Evolutionary conservation across 441 rosid species (phyloP).

Genomic region (Pelargonium fulgidum): DNA sequence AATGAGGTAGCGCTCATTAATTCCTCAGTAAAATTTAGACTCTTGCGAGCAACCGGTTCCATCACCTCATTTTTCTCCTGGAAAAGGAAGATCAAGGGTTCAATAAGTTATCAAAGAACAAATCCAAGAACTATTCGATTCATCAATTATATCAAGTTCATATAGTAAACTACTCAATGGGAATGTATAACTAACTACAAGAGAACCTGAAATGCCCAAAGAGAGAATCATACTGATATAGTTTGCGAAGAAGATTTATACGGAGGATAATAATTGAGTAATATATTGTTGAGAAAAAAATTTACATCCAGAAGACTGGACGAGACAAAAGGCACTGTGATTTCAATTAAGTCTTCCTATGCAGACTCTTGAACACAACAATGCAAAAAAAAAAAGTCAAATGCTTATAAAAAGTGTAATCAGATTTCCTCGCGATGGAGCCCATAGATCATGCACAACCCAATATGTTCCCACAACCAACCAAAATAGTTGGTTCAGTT

Average conservation of each 20-base stretch:
- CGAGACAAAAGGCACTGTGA: no score
- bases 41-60: slow-evolving; percentile 33
- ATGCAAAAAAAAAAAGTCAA: no score
- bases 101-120: slow-evolving; percentile 22
- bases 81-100: slow-evolving; percentile 15
- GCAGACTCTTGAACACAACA: no score
- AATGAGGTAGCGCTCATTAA: slow-evolving; percentile 60
- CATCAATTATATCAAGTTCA: background rate
- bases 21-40: slow-evolving; percentile 64
- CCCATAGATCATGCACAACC: no score
- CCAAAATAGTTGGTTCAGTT: no score
- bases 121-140: background rate
- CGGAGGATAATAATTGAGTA: no score
- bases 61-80: slow-evolving; percentile 47
- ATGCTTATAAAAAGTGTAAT: no score
- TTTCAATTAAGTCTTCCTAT: no score
- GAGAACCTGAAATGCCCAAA: background rate
- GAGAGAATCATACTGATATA: background rate
- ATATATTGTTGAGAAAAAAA: no score
- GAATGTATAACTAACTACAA: background rate
- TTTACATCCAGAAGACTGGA: no score
- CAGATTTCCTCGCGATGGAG: no score
- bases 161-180: background rate
- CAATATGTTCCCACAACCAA: no score
- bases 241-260: background rate